Evolutionary conservation across 2,329 filamentous ascomycete species (phyloP), one percentile per base, ranked within the genome.

Genomic region (Xylaria hypoxylon): DNA sequence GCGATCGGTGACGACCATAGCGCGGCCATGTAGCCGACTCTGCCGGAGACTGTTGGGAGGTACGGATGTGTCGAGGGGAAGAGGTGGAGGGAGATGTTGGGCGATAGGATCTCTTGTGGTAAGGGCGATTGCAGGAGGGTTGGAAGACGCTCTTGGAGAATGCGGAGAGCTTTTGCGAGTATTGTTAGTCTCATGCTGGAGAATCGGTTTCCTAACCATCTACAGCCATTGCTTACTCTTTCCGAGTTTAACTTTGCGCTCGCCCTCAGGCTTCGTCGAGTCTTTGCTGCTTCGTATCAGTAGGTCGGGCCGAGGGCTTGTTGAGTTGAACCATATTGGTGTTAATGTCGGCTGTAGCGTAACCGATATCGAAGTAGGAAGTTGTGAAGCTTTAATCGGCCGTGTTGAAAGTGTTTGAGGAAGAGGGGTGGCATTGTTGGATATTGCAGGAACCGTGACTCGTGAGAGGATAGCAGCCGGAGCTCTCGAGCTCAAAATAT

Each of bases 1-100:
- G 94, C 95, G 58, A 99, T 91, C 0, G 96, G 96, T 0, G 94
- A 94, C 0, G 96, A 97, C 94, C 94, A 98, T 42, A 99, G 84
- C 2, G 96, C 96, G 19, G 96, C 95, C 40, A 92, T 92, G 79
- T 99, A 99, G 53, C 93, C 91, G 40, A 97, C 91, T 52, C 92
- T 89, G 59, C 96, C 96, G 31, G 92, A 93, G 45, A 98, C 96
- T n/a, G 89, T 92, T 38, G 96, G 96, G 2, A 99, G 92, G 78
- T 95, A 91, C 2, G 92, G 93, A 75, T 96, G 92, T 0, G 92
- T 96, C 31, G 89, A 88, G 42, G 89, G 89, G 78, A 92, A 92
- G 70, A 92, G 87, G 77, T 90, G 87, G 47, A 91, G 87, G 8
- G 87, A 86, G 79, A 92, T 92, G 75, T 90, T 86, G 38, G 92